Conservation (phyloP, 2,329 filamentous ascomycete species). For the Nigrospora oryzae region DNA sequence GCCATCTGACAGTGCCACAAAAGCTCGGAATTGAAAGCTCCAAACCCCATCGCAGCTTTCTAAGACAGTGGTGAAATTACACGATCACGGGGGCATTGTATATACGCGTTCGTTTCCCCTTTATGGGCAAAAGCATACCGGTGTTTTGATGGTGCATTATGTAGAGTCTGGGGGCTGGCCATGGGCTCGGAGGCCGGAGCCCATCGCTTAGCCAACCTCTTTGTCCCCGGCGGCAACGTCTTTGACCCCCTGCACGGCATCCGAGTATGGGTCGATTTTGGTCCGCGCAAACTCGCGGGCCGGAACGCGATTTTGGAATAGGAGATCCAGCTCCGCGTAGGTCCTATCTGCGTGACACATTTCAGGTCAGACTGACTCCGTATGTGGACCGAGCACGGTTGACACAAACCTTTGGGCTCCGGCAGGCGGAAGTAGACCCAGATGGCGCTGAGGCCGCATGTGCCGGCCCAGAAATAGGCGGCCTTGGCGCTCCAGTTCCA, state of each 20-base stretch:
- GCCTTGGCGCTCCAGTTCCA: constrained; percentile 40
- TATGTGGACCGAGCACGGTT: not conserved
- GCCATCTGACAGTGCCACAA: too few relatives aligned
- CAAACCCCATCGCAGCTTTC: too few relatives aligned
- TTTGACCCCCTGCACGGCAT: constrained; percentile 1
- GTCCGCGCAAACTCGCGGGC: constrained; percentile 31
- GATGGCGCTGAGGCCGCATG: constrained; percentile 35
- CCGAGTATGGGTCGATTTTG: constrained; percentile 26
- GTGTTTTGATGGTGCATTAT: too few relatives aligned
- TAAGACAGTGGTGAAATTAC: too few relatives aligned
- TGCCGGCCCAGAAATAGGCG: constrained; percentile 38
- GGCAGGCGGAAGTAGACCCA: constrained; percentile 45
- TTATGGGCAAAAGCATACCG: too few relatives aligned
- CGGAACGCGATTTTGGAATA: constrained; percentile 28
- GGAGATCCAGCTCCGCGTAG: constrained; percentile 33
- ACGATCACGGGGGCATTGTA: too few relatives aligned
- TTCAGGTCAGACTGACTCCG: not conserved
- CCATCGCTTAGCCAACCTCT: too few relatives aligned
- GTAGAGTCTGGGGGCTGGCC: too few relatives aligned
- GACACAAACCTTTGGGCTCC: constrained; percentile 36
- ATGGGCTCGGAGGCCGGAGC: too few relatives aligned
- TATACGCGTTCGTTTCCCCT: too few relatives aligned
- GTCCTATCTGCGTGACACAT: constrained; percentile 17
- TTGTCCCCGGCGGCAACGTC: too few relatives aligned
- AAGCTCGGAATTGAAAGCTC: too few relatives aligned